phyloP scores from a whole-genome alignment of 257 asterid species.

The Osmanthus fragrans region DNA sequence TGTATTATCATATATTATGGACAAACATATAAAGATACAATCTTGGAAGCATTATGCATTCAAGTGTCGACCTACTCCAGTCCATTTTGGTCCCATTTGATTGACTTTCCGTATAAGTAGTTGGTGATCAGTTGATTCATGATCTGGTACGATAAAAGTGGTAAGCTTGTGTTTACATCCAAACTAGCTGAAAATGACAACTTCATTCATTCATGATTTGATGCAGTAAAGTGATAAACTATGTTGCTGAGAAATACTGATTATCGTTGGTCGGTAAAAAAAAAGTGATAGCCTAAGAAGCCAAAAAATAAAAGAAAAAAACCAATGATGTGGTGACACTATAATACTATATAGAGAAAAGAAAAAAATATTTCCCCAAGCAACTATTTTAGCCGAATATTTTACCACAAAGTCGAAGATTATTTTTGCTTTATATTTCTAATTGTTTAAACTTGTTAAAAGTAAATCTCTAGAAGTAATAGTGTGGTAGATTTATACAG shows the following conservation, averaged over 20 bases:
- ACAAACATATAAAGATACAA: neutral
- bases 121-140: neutral
- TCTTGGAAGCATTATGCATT: neutral
- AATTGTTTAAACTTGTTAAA: too few species aligned
- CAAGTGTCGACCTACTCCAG: neutral
- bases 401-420: neutral
- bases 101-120: neutral
- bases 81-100: neutral
- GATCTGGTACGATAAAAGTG: neutral
- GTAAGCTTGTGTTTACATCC: neutral
- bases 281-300: neutral
- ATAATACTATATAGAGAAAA: neutral
- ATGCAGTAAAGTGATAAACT: neutral
- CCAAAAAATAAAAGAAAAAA: neutral
- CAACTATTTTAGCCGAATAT: neutral
- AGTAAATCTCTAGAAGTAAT: too few species aligned
- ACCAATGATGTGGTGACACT: neutral
- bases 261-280: neutral
- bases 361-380: neutral
- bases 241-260: neutral
- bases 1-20: neutral
- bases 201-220: neutral
- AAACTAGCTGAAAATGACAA: neutral
- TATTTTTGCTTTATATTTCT: too few species aligned
- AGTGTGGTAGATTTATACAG: too few species aligned